Base-by-base conservation (phyloP, 2,329 filamentous ascomycete genomes). In the Pezicula carpinea region DNA sequence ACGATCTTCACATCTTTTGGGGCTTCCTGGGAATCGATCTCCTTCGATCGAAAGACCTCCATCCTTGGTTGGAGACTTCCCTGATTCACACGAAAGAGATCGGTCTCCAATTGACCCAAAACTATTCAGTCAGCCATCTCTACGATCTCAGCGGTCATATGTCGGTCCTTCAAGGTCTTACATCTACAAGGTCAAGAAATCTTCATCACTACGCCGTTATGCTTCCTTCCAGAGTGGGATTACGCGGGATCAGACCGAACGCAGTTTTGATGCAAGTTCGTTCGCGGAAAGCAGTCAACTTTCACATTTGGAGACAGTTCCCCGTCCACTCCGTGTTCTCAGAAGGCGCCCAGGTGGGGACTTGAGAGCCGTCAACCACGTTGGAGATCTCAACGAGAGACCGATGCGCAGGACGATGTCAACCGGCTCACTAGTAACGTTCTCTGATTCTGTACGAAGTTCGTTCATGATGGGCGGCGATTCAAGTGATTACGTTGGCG, bases 301-400 rank as follows among this genome's bases (percentile, higher is more conserved):
- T 3, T 72, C 73, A 0, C 65, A 67, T 40, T 71, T 71, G 6
- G 68, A 68, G 50, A 44, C 72, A 2, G 63, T 74, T 40, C 73
- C 77, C 1, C 68, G 69, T 17, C 80, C 80, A n/a, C 66, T 79
- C 6, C 78, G 83, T 38, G 73, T 84, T 35, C 73, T 93, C 51
- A 77, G 88, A 50, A 74, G 88, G 60, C 76, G 83, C 13, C 88
- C 87, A 6, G 88, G 87, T 40, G 87, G 88, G 29, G 82, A 92
- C 62, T 67, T 93, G 40, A 78, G 84, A 52, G 84, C 82, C 14
- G 84, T 79, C 32, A 76, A 75, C 15, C 84, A 83, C 49, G 78
- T 84, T 23, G 77, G 77, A 34, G 83, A 87, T 26, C 63, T 83
- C 3, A 77, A 83, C 39, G 60, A 66, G 7, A 59, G 67, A 13